phyloP scores from a whole-genome alignment of 192 early-diverging fungal genomes.

The Coemansia brasiliensis region DNA sequence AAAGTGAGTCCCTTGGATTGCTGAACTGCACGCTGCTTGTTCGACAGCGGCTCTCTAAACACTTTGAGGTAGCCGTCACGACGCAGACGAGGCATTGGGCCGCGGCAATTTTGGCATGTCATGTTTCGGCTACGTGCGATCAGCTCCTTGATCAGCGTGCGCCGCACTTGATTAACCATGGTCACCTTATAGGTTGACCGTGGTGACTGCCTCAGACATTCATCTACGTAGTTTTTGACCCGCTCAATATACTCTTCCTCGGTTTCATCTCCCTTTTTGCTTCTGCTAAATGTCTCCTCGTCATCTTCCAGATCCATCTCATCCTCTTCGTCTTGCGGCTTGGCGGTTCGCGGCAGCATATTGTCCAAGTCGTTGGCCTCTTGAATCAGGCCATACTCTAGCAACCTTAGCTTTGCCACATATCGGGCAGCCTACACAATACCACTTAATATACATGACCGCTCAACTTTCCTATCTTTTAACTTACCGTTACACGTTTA shows the following conservation, averaged over 20 bases:
- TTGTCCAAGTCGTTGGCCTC: constrained; percentile 85
- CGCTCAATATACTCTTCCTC: constrained; percentile 61
- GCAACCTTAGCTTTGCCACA: constrained; percentile 76
- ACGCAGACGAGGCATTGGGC: constrained; percentile 67
- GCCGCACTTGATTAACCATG: constrained; percentile 47
- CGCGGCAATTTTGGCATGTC: constrained; percentile 69
- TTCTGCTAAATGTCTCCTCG: background rate
- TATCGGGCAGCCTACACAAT: constrained; percentile 52
- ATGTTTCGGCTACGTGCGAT: constrained; percentile 34
- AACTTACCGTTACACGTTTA: constrained; percentile 47
- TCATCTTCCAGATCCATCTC: constrained; percentile 27
- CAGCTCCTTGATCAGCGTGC: constrained; percentile 44
- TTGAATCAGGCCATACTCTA: constrained; percentile 82
- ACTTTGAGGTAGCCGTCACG: constrained; percentile 83
- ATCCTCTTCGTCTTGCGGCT: constrained; percentile 47
- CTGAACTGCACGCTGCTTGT: constrained; percentile 66
- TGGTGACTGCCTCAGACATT: constrained; percentile 19
- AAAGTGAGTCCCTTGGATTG: constrained; percentile 56
- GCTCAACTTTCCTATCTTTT: background rate
- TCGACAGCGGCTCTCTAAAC: constrained; percentile 71
- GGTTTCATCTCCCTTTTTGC: constrained; percentile 28
- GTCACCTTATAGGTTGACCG: constrained; percentile 47
- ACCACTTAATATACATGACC: background rate
- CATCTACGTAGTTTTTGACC: constrained; percentile 64
- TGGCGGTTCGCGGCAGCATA: constrained; percentile 43